These are phyloP conservation scores for Barnettozyma wickerhamii DNA, from an alignment of 805 yeast species.

Conservation along the genomic window DNA sequence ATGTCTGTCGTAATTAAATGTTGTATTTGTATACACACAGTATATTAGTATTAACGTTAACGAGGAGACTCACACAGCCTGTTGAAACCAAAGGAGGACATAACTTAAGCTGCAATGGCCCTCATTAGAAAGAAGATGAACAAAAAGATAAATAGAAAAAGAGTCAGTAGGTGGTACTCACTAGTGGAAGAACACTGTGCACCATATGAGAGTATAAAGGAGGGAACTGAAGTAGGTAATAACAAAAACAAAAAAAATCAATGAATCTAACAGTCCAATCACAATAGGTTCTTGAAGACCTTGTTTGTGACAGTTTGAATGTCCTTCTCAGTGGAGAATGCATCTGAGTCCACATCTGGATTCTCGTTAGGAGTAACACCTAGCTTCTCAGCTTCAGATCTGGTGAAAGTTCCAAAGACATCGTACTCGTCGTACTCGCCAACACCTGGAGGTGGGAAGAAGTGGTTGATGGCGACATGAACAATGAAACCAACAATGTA, in stretches of 20 bases:
- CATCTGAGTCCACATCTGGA: conserved; percentile 3
- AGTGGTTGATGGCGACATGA: conserved; percentile 19
- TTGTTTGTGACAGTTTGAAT: conserved; percentile 3
- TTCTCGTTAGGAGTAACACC: conserved; percentile 28
- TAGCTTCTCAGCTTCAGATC: conserved; percentile 28
- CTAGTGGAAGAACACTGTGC: too few relatives aligned
- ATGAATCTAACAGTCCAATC: background rate
- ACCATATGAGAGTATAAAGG: too few relatives aligned
- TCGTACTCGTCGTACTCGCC: conserved; percentile 31
- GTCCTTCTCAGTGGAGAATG: conserved; percentile 2
- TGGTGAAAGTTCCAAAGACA: conserved; percentile 31
- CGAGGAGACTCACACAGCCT: too few relatives aligned
- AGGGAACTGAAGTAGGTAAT: background rate
- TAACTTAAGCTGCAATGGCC: too few relatives aligned
- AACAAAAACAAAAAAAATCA: background rate
- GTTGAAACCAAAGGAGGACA: too few relatives aligned
- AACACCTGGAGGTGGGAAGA: conserved; percentile 27
- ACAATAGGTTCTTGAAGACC: conserved; percentile 6
- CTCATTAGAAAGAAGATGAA: too few relatives aligned
- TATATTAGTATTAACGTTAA: too few relatives aligned
- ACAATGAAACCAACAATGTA: conserved; percentile 21
- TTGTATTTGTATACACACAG: too few relatives aligned
- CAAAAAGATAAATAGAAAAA: too few relatives aligned
- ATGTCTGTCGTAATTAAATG: too few relatives aligned
- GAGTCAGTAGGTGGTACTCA: too few relatives aligned